A percentile compares a stretch with the other conserved stretches of the same genome.
Evolutionary conservation across 495 filamentous ascomycete genomes (phyloP).

Genomic region (Geopyxis carbonaria): DNA sequence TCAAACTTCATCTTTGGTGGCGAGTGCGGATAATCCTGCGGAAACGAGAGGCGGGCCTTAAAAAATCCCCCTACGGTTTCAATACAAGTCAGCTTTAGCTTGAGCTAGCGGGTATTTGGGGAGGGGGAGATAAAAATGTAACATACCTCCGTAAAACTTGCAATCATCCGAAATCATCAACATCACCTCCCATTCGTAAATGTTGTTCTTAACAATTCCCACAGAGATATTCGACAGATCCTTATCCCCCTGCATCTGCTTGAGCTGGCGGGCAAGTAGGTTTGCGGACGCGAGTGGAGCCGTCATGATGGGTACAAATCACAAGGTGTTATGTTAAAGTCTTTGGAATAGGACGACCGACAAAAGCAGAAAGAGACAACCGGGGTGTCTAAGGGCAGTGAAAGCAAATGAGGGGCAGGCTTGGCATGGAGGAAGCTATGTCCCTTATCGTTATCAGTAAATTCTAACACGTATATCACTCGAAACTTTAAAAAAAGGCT

Average conservation of each 20-base stretch:
- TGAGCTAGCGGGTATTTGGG: too few relatives aligned
- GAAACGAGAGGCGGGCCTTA: constrained; percentile 84
- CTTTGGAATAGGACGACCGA: neutral
- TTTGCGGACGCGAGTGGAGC: constrained; percentile 19
- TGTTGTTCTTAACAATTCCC: constrained; percentile 68
- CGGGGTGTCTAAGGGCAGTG: too few relatives aligned
- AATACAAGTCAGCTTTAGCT: neutral
- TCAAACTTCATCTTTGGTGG: constrained; percentile 91
- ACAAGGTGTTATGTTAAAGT: neutral
- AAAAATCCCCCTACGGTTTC: constrained; percentile 53
- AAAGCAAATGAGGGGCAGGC: too few relatives aligned
- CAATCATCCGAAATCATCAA: constrained; percentile 96
- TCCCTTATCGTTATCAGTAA: too few relatives aligned
- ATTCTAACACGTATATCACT: too few relatives aligned
- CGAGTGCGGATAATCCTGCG: constrained; percentile 83
- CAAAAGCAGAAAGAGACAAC: too few relatives aligned
- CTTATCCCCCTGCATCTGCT: constrained; percentile 80
- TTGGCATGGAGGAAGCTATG: too few relatives aligned
- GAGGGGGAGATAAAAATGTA: constrained; percentile 24
- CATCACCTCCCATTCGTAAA: constrained; percentile 99
- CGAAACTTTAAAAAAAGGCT: too few relatives aligned
- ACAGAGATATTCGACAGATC: constrained; percentile 89
- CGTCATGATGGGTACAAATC: constrained; percentile 10
- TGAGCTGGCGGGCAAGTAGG: constrained; percentile 59
- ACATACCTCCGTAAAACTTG: constrained; percentile 74